Percentiles rank a stretch among this genome's conserved stretches.
phyloP scores from a whole-genome alignment of 495 filamentous ascomycete species.

The Podospora anserina region DNA sequence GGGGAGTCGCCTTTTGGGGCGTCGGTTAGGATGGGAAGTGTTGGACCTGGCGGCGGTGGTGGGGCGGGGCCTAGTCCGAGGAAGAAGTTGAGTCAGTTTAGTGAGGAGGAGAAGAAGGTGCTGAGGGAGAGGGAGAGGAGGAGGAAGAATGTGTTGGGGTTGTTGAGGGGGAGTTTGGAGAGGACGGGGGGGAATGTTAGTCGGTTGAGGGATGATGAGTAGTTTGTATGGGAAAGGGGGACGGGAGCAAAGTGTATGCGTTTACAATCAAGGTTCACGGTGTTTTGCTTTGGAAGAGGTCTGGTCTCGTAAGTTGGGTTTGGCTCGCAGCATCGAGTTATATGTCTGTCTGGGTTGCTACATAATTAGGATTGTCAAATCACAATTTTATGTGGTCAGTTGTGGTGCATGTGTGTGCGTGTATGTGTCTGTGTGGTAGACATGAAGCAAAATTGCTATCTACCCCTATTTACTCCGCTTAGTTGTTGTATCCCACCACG shows the following conservation, averaged over 20 bases:
- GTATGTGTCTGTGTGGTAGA: not conserved
- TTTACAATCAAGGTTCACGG: not conserved
- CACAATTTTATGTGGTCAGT: not conserved
- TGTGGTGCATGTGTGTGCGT: not conserved
- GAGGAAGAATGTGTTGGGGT: slow-evolving; percentile 26
- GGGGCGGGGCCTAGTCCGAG: slow-evolving; percentile 26
- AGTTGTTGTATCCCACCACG: not conserved
- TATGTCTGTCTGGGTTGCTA: not conserved
- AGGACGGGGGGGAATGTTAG: slow-evolving; percentile 39
- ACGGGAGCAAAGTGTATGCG: not conserved
- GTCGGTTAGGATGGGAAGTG: slow-evolving; percentile 41
- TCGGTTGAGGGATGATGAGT: slow-evolving; percentile 34
- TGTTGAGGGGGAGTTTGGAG: slow-evolving; percentile 38
- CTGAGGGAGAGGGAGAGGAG: slow-evolving; percentile 36
- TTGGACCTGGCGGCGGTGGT: slow-evolving; percentile 24
- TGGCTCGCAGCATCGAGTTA: not conserved
- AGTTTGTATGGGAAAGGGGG: not conserved
- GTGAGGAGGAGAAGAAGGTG: slow-evolving; percentile 45
- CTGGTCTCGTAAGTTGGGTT: not conserved
- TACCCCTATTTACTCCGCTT: not conserved
- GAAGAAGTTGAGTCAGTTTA: slow-evolving; percentile 57
- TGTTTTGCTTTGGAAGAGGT: not conserved
- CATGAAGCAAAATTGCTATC: not conserved
- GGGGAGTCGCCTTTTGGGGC: slow-evolving; percentile 45
- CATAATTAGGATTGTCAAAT: not conserved